Percentiles rank a stretch among this genome's conserved stretches.
phyloP scores from a whole-genome alignment of 2,329 filamentous ascomycete genomes.

The Colletotrichum eremochloae region DNA sequence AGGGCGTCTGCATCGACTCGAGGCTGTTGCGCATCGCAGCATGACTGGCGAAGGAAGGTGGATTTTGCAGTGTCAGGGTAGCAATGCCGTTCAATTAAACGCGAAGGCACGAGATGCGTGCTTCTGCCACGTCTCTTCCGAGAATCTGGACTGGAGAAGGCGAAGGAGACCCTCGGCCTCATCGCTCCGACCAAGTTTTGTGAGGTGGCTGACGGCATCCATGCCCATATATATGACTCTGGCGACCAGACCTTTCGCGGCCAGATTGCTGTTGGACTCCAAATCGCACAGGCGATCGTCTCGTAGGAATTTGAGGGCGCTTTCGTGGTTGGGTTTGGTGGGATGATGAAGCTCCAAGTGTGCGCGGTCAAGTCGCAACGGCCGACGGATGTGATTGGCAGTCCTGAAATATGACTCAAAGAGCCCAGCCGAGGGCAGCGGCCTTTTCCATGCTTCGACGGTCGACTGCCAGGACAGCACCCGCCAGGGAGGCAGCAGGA shows the following conservation, averaged over 20 bases:
- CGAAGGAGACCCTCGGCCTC: constrained; percentile 58
- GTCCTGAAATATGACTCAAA: constrained; percentile 67
- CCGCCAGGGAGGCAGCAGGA: constrained; percentile 60
- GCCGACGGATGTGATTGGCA: constrained; percentile 55
- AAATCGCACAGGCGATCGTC: constrained; percentile 33
- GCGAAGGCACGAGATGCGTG: not conserved
- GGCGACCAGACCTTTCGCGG: constrained; percentile 23
- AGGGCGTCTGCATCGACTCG: not conserved
- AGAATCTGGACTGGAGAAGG: constrained; percentile 54
- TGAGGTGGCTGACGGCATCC: constrained; percentile 61
- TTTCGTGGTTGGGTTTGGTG: constrained; percentile 60
- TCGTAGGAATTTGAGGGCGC: constrained; percentile 62
- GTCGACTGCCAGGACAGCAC: constrained; percentile 66
- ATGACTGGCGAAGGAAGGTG: not conserved
- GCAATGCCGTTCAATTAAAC: not conserved
- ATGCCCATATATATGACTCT: constrained; percentile 45
- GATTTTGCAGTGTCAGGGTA: not conserved
- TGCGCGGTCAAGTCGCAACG: constrained; percentile 61
- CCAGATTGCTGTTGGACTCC: constrained; percentile 7
- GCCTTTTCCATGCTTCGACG: constrained; percentile 61
- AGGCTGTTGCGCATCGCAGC: not conserved
- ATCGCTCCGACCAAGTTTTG: constrained; percentile 54
- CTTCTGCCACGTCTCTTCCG: constrained; percentile 40
- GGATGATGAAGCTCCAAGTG: constrained; percentile 70
- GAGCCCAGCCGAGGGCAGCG: constrained; percentile 59